Evolutionary conservation across 306 rosid genomes (phyloP).

Genomic region (Arachis hypogaea): DNA sequence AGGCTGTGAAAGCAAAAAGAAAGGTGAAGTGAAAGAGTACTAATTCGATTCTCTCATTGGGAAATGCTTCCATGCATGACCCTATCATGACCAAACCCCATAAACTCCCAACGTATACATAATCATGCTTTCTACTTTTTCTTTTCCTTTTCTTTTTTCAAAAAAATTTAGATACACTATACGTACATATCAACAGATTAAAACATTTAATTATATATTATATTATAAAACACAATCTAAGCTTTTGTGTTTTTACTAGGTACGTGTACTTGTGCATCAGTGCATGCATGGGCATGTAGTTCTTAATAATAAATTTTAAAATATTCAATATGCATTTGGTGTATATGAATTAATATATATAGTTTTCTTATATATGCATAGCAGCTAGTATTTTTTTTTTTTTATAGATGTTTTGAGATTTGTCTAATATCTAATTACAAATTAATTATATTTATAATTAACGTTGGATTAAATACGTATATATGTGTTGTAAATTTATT

Average conservation of each 20-base stretch:
- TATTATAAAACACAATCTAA: neutral
- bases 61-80: slow-evolving; percentile 93
- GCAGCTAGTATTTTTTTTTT: too few relatives aligned
- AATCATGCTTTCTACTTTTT: slow-evolving; percentile 48
- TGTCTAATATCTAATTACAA: neutral
- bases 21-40: slow-evolving; percentile 59
- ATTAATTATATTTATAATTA: neutral
- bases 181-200: neutral
- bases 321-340: neutral
- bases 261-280: slow-evolving; percentile 34
- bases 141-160: slow-evolving; percentile 35
- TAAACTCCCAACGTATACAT: slow-evolving; percentile 48
- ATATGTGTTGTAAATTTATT: slow-evolving; percentile 41
- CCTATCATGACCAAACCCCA: slow-evolving; percentile 47
- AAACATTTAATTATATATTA: neutral
- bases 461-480: neutral
- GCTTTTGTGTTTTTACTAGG: slow-evolving; percentile 25
- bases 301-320: neutral
- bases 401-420: neutral
- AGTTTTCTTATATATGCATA: neutral
- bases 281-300: slow-evolving; percentile 32
- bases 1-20: slow-evolving; percentile 92
- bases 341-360: neutral
- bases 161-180: slow-evolving; percentile 13
- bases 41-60: slow-evolving; percentile 96